Base-by-base conservation (phyloP, 345 rosid species). In the Cardamine occulta region DNA sequence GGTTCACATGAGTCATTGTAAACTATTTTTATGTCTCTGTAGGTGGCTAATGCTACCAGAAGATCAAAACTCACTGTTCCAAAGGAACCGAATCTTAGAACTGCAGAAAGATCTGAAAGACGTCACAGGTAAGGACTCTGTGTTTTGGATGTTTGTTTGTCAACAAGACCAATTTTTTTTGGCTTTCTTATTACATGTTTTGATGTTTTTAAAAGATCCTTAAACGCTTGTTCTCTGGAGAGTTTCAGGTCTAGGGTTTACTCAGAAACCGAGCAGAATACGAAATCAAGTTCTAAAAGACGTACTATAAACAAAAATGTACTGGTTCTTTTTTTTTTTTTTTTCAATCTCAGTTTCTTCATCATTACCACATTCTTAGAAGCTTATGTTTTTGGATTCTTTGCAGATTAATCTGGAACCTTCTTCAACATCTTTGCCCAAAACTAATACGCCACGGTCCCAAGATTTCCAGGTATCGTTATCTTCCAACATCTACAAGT, bases 61-160 rank as follows among this genome's bases (percentile, higher is more conserved):
- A 72, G 51, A 66, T 14, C 69, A 3, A 72, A 78, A 78, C 73
- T 72, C 77, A 78, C 81, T 17, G 59, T 78, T 66, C 81, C 81
- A 59, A 78, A 51, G 63, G 81, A 72, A 61, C 81, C 78, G 1
- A 78, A 59, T 42, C 78, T 78, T 14, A 60, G 58, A 73, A 78
- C 81, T 51, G 81, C 81, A 15, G 69, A 66, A 52, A 78, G 81
- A 53, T 72, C 81, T 52, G 65, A 59, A 66, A 66, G 77, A 52
- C 81, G 28, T 24, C 28, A 66, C 58, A 72, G 69, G 77, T 72
- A 17, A 44, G 15, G 32, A 62, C 51, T 61, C 11, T 61, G 48
- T 10, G 44, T 5, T 35, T 37, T 54, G 1, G 69, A 31, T 19
- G 7, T 51, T 1, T 28, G 17, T 37, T 67, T 66, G 18, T 35